These are phyloP conservation scores for Anisodus acutangulus DNA, from an alignment of 257 asterid genomes.

Conservation along the genomic window DNA sequence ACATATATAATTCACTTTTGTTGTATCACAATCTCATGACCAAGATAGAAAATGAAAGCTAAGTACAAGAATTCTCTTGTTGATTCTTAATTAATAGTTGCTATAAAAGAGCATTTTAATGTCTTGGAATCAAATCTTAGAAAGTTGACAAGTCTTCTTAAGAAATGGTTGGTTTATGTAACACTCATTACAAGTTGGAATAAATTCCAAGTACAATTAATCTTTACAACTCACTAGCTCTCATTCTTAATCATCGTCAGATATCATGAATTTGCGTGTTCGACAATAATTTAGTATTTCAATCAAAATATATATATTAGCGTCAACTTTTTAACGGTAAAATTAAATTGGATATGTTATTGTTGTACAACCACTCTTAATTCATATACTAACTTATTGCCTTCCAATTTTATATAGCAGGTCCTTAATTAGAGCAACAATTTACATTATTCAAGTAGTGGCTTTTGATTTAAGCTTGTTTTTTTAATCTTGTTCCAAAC, in stretches of 20 bases:
- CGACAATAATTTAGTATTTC: neutral
- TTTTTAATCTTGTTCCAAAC: no score
- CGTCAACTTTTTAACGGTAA: no score
- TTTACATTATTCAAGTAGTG: neutral
- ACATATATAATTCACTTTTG: conserved; percentile 6
- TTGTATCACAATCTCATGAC: neutral
- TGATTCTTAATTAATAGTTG: neutral
- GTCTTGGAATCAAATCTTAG: neutral
- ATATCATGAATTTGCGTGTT: neutral
- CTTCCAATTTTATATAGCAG: neutral
- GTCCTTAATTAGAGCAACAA: neutral
- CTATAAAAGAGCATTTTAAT: neutral
- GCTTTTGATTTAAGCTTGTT: no score
- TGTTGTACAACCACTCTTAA: neutral
- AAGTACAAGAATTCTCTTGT: neutral
- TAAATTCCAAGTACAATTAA: neutral
- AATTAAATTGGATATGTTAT: no score
- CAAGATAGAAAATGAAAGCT: neutral
- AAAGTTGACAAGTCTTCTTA: conserved; percentile 19
- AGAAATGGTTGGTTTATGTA: neutral
- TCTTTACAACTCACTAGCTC: neutral
- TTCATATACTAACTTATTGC: neutral
- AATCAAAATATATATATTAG: neutral
- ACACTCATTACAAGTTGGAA: neutral
- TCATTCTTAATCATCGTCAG: neutral